A percentile compares a stretch with the other conserved stretches of the same genome.
These are phyloP conservation scores for Phytophthora hybrid DNA, from an alignment of 352 stramenopile species.

Conservation along the genomic window DNA sequence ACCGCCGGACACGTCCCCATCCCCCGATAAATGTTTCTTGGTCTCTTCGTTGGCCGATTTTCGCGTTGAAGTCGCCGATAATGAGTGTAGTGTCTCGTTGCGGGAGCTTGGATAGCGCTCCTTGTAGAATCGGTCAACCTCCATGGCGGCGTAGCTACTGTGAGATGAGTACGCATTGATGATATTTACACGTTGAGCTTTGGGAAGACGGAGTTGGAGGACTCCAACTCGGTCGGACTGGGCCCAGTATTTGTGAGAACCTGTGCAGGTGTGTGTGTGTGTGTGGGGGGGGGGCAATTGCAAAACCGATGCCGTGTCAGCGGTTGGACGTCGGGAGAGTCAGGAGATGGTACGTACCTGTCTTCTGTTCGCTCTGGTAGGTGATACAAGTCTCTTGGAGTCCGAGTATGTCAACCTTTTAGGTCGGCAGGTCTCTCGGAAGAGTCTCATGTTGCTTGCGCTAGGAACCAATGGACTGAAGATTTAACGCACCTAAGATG, in stretches of 20 bases:
- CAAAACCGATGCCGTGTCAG: conserved; percentile 23
- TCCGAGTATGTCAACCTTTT: conserved; percentile 18
- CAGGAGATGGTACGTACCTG: conserved; percentile 18
- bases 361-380: conserved; percentile 19
- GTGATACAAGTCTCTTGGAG: conserved; percentile 11
- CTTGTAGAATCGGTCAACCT: conserved; percentile 4
- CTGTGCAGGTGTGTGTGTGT: neutral
- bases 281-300: conserved; percentile 5
- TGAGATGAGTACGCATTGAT: conserved; percentile 16
- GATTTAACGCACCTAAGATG: conserved; percentile 14
- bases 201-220: conserved; percentile 7
- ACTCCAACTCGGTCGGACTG: conserved; percentile 14
- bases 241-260: conserved; percentile 14
- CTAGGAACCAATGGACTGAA: conserved; percentile 16
- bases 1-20: neutral
- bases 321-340: conserved; percentile 9
- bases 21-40: conserved; percentile 7
- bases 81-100: conserved; percentile 13
- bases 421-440: conserved; percentile 3
- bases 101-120: neutral
- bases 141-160: neutral
- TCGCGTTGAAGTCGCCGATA: conserved; percentile 18
- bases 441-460: conserved; percentile 16
- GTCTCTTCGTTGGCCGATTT: conserved; percentile 10
- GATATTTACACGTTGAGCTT: conserved; percentile 12